These are phyloP conservation scores for Colletotrichum paranaense DNA, from an alignment of 2,329 filamentous ascomycete genomes.

Conservation along the genomic window DNA sequence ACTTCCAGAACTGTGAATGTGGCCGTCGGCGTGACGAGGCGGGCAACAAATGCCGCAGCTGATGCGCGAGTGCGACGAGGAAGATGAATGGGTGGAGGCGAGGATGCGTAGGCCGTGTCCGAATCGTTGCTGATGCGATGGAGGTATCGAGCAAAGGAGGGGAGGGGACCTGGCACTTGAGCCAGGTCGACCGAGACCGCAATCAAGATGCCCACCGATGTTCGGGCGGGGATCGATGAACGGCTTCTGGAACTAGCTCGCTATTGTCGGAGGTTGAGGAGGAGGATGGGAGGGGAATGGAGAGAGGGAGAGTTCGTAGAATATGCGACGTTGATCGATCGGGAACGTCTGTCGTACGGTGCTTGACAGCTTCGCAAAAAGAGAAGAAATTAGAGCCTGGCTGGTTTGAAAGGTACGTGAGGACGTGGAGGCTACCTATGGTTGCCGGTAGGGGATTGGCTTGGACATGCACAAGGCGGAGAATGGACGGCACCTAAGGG, in stretches of 20 bases:
- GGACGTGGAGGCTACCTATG: slow-evolving; percentile 31
- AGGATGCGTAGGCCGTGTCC: background rate
- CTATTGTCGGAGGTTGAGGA: background rate
- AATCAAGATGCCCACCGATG: slow-evolving; percentile 12
- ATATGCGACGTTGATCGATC: slow-evolving; percentile 21
- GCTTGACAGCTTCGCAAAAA: slow-evolving; percentile 10
- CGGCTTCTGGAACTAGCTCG: background rate
- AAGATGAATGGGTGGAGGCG: background rate
- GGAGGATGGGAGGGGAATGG: background rate
- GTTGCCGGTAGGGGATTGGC: slow-evolving; percentile 23
- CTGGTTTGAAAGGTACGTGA: slow-evolving; percentile 24
- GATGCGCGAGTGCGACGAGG: background rate
- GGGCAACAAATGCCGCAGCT: background rate
- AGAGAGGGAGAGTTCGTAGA: background rate
- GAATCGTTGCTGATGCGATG: slow-evolving; percentile 15
- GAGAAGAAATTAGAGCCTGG: slow-evolving; percentile 26
- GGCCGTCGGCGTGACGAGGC: background rate
- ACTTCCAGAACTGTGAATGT: background rate
- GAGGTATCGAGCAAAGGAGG: slow-evolving; percentile 6
- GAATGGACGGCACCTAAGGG: background rate
- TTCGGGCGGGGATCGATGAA: slow-evolving; percentile 6
- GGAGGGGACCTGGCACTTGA: slow-evolving; percentile 28
- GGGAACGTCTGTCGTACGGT: slow-evolving; percentile 3
- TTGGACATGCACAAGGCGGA: background rate
- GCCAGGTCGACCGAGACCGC: slow-evolving; percentile 29